Evolutionary conservation across 371 early-diverging fungal species (phyloP).

Genomic region (Lichtheimia ornata): DNA sequence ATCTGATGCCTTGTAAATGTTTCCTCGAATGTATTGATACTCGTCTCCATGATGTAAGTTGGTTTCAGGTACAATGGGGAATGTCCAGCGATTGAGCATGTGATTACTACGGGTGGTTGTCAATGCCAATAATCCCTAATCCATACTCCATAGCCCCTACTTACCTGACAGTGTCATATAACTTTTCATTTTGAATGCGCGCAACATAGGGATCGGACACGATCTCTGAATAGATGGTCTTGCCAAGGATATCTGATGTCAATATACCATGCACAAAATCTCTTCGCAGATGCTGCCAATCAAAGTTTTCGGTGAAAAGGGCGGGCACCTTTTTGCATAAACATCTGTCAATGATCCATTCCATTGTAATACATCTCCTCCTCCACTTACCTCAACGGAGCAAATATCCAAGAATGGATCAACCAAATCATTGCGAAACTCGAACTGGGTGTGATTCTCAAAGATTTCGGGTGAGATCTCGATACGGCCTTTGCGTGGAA

Average conservation of each 20-base stretch:
- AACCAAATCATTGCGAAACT: conserved; percentile 87
- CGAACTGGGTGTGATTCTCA: conserved; percentile 68
- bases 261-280: conserved; percentile 94
- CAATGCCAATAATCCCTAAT: too few relatives aligned
- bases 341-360: conserved; percentile 2
- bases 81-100: conserved; percentile 89
- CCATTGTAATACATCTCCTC: background rate
- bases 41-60: conserved; percentile 67
- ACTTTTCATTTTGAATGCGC: conserved; percentile 76
- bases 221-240: conserved; percentile 86
- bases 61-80: conserved; percentile 91
- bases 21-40: conserved; percentile 75
- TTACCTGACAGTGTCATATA: conserved; percentile 84
- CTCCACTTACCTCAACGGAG: conserved; percentile 70
- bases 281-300: conserved; percentile 88
- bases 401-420: conserved; percentile 94
- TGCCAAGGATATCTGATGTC: conserved; percentile 86
- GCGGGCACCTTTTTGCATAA: conserved; percentile 72
- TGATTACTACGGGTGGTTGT: conserved; percentile 62
- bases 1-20: conserved; percentile 82
- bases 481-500: conserved; percentile 64
- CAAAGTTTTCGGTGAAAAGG: conserved; percentile 95
- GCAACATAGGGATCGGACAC: conserved; percentile 83
- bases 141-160: background rate
- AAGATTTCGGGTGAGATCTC: conserved; percentile 67